Evolutionary conservation across 1,284 basidiomycete genomes (phyloP), one percentile per base, ranked within the genome.

Genomic region (Leccinum fuscescens): DNA sequence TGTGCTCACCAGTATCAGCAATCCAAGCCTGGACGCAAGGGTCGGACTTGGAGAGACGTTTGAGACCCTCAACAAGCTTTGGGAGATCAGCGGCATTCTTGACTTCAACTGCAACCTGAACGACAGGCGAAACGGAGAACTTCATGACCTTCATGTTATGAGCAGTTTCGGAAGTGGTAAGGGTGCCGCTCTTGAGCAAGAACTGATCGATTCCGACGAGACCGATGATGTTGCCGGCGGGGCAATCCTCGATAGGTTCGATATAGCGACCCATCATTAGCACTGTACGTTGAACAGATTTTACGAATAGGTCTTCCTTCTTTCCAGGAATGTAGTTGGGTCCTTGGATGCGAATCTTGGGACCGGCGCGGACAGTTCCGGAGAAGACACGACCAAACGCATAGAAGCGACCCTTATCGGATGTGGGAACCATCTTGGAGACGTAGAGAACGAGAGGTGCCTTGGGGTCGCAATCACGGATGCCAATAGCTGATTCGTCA

Each of bases 61-160:
- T 99, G 70, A 99, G 92, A 86, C 96, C 97, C 86, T 99, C 97
- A 69, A 99, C 97, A 67, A 99, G 92, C 83, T 99, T 99, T 76
- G 96, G 96, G 62, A 99, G 85, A 85, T 99, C 96, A 67, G 94
- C 87, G 67, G 96, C 96, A 79, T 99, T 99, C 92, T 99, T 99
- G 80, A 98, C 96, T 81, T 99, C 97, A 74, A 99, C 97, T 70
- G 96, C 94, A 75, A 98, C 94, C 79, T 92, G 97, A 54, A 99
- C 97, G 88, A 99, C 97, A 72, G 96, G 97, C 49, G 97, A 99
- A 66, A 99, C 97, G 76, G 94, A 96, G 87, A 96, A 97, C 84
- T 93, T 95, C 96, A 99, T 99, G 80, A 99, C 96, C 84, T 85
- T 94, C 94, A 99, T 97, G 88, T 99, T 99, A 87, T 99, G 97